Evolutionary conservation across 108 stramenopile genomes (phyloP).

Genomic region (Cylindrotheca closterium): DNA sequence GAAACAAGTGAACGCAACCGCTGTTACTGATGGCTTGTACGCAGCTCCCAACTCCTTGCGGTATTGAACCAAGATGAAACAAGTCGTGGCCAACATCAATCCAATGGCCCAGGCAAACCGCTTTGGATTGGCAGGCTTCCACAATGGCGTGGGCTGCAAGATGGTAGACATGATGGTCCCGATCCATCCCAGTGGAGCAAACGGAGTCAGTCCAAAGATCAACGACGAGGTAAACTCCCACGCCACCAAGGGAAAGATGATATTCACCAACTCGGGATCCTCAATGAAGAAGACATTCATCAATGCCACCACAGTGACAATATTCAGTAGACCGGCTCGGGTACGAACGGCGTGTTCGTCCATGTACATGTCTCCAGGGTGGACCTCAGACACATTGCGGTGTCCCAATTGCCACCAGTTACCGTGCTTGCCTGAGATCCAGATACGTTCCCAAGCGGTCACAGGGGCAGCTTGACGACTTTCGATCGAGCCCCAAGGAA

Average conservation of each 20-base stretch:
- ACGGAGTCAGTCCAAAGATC: slow-evolving; percentile 48
- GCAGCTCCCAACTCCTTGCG: slow-evolving; percentile 25
- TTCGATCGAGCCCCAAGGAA: slow-evolving; percentile 29
- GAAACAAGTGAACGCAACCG: too few species aligned
- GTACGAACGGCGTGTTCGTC: slow-evolving; percentile 61
- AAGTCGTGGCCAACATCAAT: too few species aligned
- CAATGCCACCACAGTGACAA: slow-evolving; percentile 54
- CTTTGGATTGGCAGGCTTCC: slow-evolving; percentile 59
- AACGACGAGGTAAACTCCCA: slow-evolving; percentile 40
- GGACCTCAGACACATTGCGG: slow-evolving; percentile 23
- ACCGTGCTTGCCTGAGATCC: too few species aligned
- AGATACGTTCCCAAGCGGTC: slow-evolving; percentile 30
- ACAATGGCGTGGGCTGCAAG: slow-evolving; percentile 33
- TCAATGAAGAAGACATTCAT: slow-evolving; percentile 52
- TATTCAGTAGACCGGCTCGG: slow-evolving; percentile 49
- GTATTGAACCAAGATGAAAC: slow-evolving; percentile 25
- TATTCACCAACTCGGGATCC: slow-evolving; percentile 18
- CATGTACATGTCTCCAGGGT: slow-evolving; percentile 54
- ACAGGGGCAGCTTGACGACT: slow-evolving; percentile 18
- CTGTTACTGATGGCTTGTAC: slow-evolving; percentile 19
- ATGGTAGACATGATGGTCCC: slow-evolving; percentile 32
- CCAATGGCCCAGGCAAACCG: slow-evolving; percentile 58
- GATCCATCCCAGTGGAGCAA: slow-evolving; percentile 48
- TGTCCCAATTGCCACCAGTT: too few species aligned
- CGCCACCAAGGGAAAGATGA: slow-evolving; percentile 38